Base-by-base conservation (phyloP, 2,329 filamentous ascomycete genomes). In the Beauveria australis region DNA sequence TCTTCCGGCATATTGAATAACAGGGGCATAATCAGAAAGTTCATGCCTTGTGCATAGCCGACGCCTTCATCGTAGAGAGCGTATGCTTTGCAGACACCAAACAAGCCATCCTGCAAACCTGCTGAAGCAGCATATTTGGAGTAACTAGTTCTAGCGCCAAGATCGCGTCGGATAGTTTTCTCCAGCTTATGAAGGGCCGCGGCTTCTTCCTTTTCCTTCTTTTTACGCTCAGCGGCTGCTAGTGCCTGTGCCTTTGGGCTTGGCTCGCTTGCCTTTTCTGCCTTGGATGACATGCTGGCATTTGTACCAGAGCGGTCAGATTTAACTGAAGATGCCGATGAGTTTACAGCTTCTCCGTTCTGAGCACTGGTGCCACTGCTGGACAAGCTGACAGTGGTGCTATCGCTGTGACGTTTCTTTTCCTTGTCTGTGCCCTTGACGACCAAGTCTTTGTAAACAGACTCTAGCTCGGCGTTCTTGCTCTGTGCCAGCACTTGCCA, bases 1-100 rank as follows among this genome's bases (percentile, higher is more conserved):
- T 96, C 92, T 75, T 97, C 93, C 2, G 92, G 89, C 92, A 97
- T 96, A 72, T 97, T 97, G 77, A 99, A 97, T 1, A 99, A 79
- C 19, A 99, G 74, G 26, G 95, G 94, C 92, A 97, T 97, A 53
- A 92, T 89, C 62, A 99, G 85, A 70, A 99, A 99, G 71, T 97
- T 99, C 89, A 99, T 97, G 70, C 94, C 94, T 74, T 99, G 94
- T 0, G 95, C 93, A 73, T 99, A 99, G 37, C 94, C 93, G 41
- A 99, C 94, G 8, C 82, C 89, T 69, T 96, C 92, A 69, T 99
- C 94, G 67, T 92, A 97, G 33, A 99, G 79, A 16, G 94, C 94
- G 75, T 99, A 99, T 1, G 94, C 92, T 74, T 97, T 99, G 78
- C 94, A 99, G 41, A 99, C 85, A 43, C 92, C 92, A 74, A 96